Evolutionary conservation across 2,329 filamentous ascomycete species (phyloP).

Genomic region (Talaromyces albobiverticillius): DNA sequence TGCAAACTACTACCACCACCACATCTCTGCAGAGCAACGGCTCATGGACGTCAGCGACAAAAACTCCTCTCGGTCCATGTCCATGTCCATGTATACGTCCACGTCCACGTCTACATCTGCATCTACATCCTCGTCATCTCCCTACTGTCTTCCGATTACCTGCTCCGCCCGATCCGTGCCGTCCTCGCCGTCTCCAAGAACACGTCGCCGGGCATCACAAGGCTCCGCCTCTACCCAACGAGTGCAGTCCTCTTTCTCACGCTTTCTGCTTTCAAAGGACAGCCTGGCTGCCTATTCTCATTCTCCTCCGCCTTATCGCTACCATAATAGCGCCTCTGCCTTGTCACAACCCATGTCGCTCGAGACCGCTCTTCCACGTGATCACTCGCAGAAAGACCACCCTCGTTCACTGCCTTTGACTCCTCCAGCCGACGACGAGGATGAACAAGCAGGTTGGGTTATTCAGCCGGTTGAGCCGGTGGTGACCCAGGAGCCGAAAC

Average conservation of each 20-base stretch:
- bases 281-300: neutral
- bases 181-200: constrained; percentile 7
- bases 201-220: constrained; percentile 12
- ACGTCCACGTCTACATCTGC: too few relatives aligned
- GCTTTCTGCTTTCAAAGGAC: constrained; percentile 11
- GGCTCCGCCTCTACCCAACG: constrained; percentile 12
- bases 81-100: constrained; percentile 3
- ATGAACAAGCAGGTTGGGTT: constrained; percentile 36
- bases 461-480: constrained; percentile 26
- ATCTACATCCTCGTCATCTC: neutral
- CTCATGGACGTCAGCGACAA: neutral
- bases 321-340: neutral
- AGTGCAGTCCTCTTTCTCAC: constrained; percentile 5
- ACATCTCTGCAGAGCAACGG: neutral
- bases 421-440: constrained; percentile 38
- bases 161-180: constrained; percentile 7
- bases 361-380: constrained; percentile 4
- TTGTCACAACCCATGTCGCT: constrained; percentile 1
- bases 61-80: neutral
- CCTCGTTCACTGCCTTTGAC: constrained; percentile 37
- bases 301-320: neutral
- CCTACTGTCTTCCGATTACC: constrained; percentile 2
- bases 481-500: constrained; percentile 25
- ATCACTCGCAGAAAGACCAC: constrained; percentile 24
- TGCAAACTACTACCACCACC: neutral